Base-by-base conservation (phyloP, 2,329 filamentous ascomycete genomes). In the Hypoxylon sp. region DNA sequence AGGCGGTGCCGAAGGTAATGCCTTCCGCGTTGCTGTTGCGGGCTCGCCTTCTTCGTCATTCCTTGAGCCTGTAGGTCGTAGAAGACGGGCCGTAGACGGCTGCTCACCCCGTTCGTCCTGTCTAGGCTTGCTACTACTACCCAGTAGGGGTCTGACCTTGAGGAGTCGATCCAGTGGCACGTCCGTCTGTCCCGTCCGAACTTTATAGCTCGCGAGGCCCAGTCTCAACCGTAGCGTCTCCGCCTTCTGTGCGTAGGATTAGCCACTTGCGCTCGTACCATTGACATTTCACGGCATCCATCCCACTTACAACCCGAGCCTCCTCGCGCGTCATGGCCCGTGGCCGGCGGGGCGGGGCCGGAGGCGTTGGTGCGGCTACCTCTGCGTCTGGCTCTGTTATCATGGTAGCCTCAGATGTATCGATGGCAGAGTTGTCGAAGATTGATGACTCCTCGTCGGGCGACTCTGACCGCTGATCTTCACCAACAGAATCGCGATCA, bases 121-220 rank as follows among this genome's bases (percentile, higher is more conserved):
- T 38, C 34, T 19, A 41, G 49, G 46, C 14, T n/a, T 50, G 23
- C 10, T n/a, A 2, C 10, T n/a, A 2, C 34, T 25, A 50, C 72
- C 67, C 5, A 70, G 70, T 7, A 79, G 21, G 19, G 77, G 79
- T 30, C 80, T 78, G 52, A 82, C 75, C 73, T 89, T 82, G 19
- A 93, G 82, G 19, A 93, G 82, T 49, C 87, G 80, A 60, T 89
- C 83, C 67, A 93, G 84, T 1, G 91, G 89, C 28, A 92, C 84
- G 63, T 86, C 81, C 59, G 89, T 86, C 79, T 94, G 92, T 65
- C 91, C 89, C 1, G 91, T 94, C 63, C 85, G 86, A 71, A 94
- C 83, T 79, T 94, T 94, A 83, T 93, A 94, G 75, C 86, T 87
- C 13, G 91, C 92, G 19, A 93, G 85, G 28, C 87, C 84, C 14